Percentiles rank a stretch among this genome's conserved stretches.
Evolutionary conservation across 164 flowering plant genomes (phyloP).

Genomic region (Vitis cinerea): DNA sequence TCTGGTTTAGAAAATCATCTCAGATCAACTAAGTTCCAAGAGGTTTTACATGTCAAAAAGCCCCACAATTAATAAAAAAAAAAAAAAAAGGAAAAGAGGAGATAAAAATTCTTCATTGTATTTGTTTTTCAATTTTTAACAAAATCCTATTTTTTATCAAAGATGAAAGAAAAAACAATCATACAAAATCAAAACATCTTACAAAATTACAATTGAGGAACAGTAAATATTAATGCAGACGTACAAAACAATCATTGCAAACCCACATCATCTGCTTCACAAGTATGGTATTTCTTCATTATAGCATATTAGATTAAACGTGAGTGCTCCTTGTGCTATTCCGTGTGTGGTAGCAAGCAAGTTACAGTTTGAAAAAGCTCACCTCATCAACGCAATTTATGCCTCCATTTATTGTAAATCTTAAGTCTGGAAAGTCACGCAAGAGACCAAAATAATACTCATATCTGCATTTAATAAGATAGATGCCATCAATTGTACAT

Average conservation of each 20-base stretch:
- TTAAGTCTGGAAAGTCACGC: slow-evolving; percentile 94
- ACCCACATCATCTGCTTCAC: neutral
- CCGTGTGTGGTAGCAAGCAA: neutral
- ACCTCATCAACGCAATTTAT: slow-evolving; percentile 79
- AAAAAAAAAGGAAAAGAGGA: too few species aligned
- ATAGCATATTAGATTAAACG: neutral
- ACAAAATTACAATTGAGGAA: too few species aligned
- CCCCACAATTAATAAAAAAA: too few species aligned
- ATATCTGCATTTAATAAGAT: slow-evolving; percentile 50
- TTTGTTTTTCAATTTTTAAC: too few species aligned
- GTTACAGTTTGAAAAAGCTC: slow-evolving; percentile 9
- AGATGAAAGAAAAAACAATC: too few species aligned
- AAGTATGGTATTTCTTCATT: neutral
- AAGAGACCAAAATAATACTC: slow-evolving; percentile 85
- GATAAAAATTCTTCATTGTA: too few species aligned
- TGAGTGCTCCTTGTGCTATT: neutral
- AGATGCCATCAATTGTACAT: neutral
- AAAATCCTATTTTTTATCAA: too few species aligned
- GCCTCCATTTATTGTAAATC: slow-evolving; percentile 95
- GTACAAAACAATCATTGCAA: neutral
- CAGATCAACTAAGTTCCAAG: too few species aligned
- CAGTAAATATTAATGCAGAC: neutral
- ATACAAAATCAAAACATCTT: too few species aligned
- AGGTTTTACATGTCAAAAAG: too few species aligned
- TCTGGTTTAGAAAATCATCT: too few species aligned